Conservation (phyloP, 257 asterid species). For the Solanum arcanum region DNA sequence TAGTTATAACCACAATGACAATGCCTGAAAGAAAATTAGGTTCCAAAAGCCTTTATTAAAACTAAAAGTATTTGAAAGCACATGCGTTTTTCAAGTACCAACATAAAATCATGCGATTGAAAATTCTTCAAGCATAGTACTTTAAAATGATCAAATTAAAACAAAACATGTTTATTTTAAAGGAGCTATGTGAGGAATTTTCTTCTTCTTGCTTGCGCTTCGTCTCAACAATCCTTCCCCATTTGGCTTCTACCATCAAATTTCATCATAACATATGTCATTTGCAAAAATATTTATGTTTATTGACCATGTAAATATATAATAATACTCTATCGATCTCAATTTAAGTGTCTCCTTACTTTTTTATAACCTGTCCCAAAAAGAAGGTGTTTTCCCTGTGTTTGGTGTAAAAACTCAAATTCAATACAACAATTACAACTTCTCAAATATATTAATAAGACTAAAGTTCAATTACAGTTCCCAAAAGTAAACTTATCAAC, state of each 20-base stretch:
- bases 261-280: not conserved
- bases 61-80: not conserved
- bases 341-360: not conserved
- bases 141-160: not conserved
- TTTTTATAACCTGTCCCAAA: too few species aligned
- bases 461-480: too few species aligned
- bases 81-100: not conserved
- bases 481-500: too few species aligned
- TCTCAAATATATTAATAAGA: too few species aligned
- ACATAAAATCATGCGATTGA: not conserved
- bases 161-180: not conserved
- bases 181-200: not conserved
- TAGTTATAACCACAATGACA: not conserved
- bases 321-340: not conserved
- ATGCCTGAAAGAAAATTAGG: not conserved
- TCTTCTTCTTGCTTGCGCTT: constrained; percentile 1
- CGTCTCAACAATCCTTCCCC: not conserved
- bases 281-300: not conserved
- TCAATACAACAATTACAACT: too few species aligned
- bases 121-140: not conserved
- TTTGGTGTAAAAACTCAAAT: too few species aligned
- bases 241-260: constrained; percentile 2
- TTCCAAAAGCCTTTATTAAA: not conserved
- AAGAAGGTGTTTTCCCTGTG: too few species aligned
- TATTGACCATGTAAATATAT: not conserved